These are phyloP conservation scores for Fraxinus dipetala DNA, from an alignment of 305 asterid genomes.

Conservation along the genomic window DNA sequence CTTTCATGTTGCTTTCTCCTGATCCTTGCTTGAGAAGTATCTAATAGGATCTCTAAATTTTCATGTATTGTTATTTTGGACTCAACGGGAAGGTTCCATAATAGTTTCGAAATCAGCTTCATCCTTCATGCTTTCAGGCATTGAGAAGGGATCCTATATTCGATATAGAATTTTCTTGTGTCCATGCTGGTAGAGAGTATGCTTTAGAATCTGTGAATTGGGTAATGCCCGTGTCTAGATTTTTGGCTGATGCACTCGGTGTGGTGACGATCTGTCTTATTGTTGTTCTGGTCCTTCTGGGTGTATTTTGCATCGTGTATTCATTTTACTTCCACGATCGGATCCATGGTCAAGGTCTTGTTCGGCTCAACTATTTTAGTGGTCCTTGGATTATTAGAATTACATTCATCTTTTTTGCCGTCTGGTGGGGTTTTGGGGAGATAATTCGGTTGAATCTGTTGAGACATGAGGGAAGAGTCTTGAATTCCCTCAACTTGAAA, in stretches of 20 bases:
- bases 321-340: constrained; percentile 62
- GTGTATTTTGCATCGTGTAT: constrained; percentile 61
- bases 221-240: constrained; percentile 83
- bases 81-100: constrained; percentile 18
- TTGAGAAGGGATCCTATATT: constrained; percentile 23
- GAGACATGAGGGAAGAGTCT: too few relatives aligned
- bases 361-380: constrained; percentile 61
- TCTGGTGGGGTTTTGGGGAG: constrained; percentile 88
- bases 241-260: constrained; percentile 86
- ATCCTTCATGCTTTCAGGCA: constrained; percentile 22
- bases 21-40: constrained; percentile 15
- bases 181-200: constrained; percentile 88
- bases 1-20: neutral
- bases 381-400: constrained; percentile 75
- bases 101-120: neutral
- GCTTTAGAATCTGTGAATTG: constrained; percentile 70
- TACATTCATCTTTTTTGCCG: constrained; percentile 44
- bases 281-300: constrained; percentile 55
- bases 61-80: constrained; percentile 27
- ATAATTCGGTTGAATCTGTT: constrained; percentile 44
- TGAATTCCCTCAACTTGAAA: too few relatives aligned
- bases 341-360: constrained; percentile 50
- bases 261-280: constrained; percentile 78
- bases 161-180: constrained; percentile 37
- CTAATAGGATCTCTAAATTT: neutral